Conservation (phyloP, 1,284 basidiomycete species). For the Neolentinus lepideus region DNA sequence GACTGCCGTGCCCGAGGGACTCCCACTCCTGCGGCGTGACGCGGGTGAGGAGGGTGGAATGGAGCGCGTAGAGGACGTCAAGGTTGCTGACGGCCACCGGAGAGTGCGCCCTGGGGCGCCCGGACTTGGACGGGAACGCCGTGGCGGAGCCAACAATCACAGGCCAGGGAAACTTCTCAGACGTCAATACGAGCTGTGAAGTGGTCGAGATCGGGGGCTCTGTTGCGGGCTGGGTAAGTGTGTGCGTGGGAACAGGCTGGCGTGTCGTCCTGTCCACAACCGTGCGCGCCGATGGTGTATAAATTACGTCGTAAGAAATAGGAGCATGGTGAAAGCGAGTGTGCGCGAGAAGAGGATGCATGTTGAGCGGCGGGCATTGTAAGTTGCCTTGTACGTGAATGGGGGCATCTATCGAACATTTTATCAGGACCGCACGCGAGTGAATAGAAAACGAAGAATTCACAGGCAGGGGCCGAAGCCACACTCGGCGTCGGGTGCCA, state of each 20-base stretch:
- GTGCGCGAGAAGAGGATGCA: slow-evolving; percentile 57
- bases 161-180: slow-evolving; percentile 56
- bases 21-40: slow-evolving; percentile 62
- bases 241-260: slow-evolving; percentile 46
- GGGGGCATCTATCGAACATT: slow-evolving; percentile 9
- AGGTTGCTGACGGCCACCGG: slow-evolving; percentile 43
- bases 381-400: slow-evolving; percentile 21
- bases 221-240: slow-evolving; percentile 56
- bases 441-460: background rate
- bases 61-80: slow-evolving; percentile 55
- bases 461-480: slow-evolving; percentile 25
- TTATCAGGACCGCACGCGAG: slow-evolving; percentile 9
- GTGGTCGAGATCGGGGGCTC: slow-evolving; percentile 43
- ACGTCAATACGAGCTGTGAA: slow-evolving; percentile 45
- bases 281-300: slow-evolving; percentile 48
- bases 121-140: slow-evolving; percentile 16
- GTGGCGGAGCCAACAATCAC: slow-evolving; percentile 34
- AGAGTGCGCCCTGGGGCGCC: slow-evolving; percentile 6
- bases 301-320: slow-evolving; percentile 53
- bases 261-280: slow-evolving; percentile 49
- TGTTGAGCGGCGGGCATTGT: slow-evolving; percentile 38
- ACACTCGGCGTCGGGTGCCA: slow-evolving; percentile 31
- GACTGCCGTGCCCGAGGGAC: slow-evolving; percentile 44
- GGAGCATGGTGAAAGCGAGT: slow-evolving; percentile 46
- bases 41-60: slow-evolving; percentile 46